Percentiles rank a stretch among this genome's conserved stretches.
phyloP scores from a whole-genome alignment of 2,329 filamentous ascomycete species.

The Trichoderma aggressivum region DNA sequence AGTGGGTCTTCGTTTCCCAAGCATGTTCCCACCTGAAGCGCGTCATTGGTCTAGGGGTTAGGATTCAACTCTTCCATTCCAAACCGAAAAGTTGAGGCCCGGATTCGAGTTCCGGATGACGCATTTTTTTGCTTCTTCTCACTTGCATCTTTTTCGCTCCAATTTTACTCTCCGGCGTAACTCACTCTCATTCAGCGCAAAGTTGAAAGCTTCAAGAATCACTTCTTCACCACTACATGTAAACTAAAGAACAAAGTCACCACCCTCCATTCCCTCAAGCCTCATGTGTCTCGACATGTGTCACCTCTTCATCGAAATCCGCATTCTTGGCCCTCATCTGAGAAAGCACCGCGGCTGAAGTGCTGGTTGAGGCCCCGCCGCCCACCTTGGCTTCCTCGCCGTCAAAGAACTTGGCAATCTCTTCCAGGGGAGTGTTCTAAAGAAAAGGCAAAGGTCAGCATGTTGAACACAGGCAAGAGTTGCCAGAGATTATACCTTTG shows the following conservation, averaged over 20 bases:
- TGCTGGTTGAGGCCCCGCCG: not conserved
- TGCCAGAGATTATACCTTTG: not conserved
- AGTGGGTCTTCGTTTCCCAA: conserved; percentile 1
- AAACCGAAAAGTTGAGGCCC: conserved; percentile 18
- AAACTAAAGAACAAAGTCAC: not conserved
- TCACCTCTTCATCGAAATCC: not conserved
- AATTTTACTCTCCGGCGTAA: not conserved
- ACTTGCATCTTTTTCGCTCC: not conserved
- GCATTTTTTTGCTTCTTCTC: conserved; percentile 9
- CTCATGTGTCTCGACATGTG: not conserved
- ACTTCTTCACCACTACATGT: not conserved
- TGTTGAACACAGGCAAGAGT: not conserved
- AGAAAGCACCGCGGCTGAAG: not conserved
- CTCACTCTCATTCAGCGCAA: not conserved
- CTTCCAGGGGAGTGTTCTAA: conserved; percentile 8
- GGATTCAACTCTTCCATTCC: conserved; percentile 19
- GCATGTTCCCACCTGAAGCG: not conserved
- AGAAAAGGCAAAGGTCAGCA: not conserved
- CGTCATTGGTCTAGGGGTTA: conserved; percentile 20
- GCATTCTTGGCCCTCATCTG: conserved; percentile 1
- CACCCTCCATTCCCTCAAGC: not conserved
- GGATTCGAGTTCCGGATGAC: conserved; percentile 20
- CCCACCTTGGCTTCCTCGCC: conserved; percentile 12
- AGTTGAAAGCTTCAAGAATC: not conserved
- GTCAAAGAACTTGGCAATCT: conserved; percentile 14